Base-by-base conservation (phyloP, 306 rosid species). In the Rosa lucieae region DNA sequence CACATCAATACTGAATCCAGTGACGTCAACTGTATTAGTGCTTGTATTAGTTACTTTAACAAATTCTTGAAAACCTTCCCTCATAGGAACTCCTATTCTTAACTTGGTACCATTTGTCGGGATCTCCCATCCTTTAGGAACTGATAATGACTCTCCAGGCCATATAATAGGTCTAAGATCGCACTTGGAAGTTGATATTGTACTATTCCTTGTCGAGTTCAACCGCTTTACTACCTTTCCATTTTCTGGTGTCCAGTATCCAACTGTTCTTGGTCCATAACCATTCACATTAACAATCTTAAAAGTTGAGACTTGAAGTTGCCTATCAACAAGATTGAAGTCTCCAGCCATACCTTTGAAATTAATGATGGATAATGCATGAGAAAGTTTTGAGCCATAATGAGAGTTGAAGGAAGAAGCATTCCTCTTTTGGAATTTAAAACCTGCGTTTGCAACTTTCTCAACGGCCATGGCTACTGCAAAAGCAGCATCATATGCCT, bases 401-500 rank as follows among this genome's bases (percentile, higher is more conserved):
- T 29, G 56, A 14, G 84, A 3, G 4, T 71, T 82, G 32, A 73
- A 53, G 43, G 87, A 83, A 44, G 49, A 37, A 29, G 37, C 7
- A 23, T 23, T 59, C 15, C 37, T 11, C 14, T 59, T 21, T n/a
- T 56, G 29, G 17, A 59, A 56, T 0, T 2, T 1, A 17, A 59
- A 10, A 1, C 37, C 2, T 10, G 12, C 42, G 13, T 29, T 2
- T 1, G 56, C 86, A 67, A 69, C 84, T 12, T 88, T 70, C 68
- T 88, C 87, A 23, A 83, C 12, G 7, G 70, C 70, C 47, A 66
- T 66, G 70, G 89, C 91, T 66, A 85, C 14, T 29, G 90, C 85
- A 8, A 77, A 78, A 75, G 83, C 32, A 12, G 89, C 75, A 79
- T 88, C 91, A 66, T 88, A 85, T 43, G 91, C 91, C 89, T 87